phyloP scores from a whole-genome alignment of 805 yeast species.

The Saccharomyces mikatae region DNA sequence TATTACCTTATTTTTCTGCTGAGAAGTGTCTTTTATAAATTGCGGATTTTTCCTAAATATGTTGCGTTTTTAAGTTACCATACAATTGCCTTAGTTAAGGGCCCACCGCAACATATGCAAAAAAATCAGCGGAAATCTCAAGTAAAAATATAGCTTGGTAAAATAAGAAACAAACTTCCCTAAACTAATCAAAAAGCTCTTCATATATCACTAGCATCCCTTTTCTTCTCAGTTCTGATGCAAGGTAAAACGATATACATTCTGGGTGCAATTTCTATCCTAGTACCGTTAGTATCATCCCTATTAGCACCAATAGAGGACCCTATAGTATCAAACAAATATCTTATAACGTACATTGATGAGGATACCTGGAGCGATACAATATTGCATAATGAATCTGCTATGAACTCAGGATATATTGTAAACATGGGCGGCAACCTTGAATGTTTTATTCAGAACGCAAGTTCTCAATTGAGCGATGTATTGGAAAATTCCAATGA shows the following conservation, averaged over 20 bases:
- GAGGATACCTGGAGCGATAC: constrained; percentile 11
- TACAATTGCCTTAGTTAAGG: not conserved
- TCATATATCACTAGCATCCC: not conserved
- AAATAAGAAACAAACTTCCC: not conserved
- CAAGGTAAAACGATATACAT: not conserved
- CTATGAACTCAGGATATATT: constrained; percentile 11
- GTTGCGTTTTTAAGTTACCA: not conserved
- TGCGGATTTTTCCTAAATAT: not conserved
- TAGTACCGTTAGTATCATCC: constrained; percentile 1
- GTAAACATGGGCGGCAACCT: constrained; percentile 13
- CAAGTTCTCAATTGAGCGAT: constrained; percentile 1
- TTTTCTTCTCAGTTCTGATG: not conserved
- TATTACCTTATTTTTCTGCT: not conserved
- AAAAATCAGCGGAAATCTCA: not conserved
- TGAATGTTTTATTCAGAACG: constrained; percentile 19
- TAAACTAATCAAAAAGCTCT: not conserved
- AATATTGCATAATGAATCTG: constrained; percentile 7
- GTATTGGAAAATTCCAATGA: constrained; percentile 5
- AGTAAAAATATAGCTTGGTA: not conserved
- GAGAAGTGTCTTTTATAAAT: not conserved
- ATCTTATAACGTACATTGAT: constrained; percentile 14
- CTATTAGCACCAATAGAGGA: constrained; percentile 18
- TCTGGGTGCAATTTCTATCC: not conserved
- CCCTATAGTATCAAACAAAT: constrained; percentile 13
- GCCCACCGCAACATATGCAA: not conserved